Evolutionary conservation across 2,329 filamentous ascomycete species (phyloP), one percentile per base, ranked within the genome.

Genomic region (Cylindrodendrum hubeiense): DNA sequence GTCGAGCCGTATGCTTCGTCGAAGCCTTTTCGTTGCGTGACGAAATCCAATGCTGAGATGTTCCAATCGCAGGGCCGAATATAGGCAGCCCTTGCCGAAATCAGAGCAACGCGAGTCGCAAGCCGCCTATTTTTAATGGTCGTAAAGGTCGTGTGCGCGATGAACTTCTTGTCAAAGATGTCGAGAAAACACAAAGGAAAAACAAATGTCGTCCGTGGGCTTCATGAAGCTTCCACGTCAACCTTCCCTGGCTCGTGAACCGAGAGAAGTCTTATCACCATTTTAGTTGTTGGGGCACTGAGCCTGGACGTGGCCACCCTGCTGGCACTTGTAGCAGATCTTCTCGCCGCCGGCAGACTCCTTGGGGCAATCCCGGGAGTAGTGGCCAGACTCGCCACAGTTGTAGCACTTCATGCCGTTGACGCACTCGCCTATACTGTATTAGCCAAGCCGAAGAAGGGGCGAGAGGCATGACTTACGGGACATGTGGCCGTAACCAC

Each of bases 381-480:
- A 90, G 84, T 98, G 95, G 68, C 96, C 95, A 75, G 95, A 92
- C 86, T 98, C 94, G 78, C 89, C 89, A 75, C 96, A 98, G 90
- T 98, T 98, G 91, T 98, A 99, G 91, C 96, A 99, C 88, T 98
- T 98, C 87, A 97, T 95, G 77, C 96, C 96, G 82, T 98, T 97
- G 76, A 95, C 97, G 85, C 96, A 99, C 84, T 98, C 96, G 74
- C 89, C 88, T 89, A 62, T 21, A 53, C n/a, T 52, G 53, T 53
- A 51, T 76, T 70, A 76, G 75, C 46, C n/a, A 56, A 34, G 21
- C 30, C 26, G 13, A 43, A 5, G 10, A 15, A 4, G 13, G 5
- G n/a, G 24, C 9, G n/a, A 21, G 33, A 33, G 13, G 19, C 7
- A 28, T 6, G n/a, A 86, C 87, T 77, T 79, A 87, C 95, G 92